phyloP scores from a whole-genome alignment of 148 eudicot genomes.

The Vaccinium darrowii region DNA sequence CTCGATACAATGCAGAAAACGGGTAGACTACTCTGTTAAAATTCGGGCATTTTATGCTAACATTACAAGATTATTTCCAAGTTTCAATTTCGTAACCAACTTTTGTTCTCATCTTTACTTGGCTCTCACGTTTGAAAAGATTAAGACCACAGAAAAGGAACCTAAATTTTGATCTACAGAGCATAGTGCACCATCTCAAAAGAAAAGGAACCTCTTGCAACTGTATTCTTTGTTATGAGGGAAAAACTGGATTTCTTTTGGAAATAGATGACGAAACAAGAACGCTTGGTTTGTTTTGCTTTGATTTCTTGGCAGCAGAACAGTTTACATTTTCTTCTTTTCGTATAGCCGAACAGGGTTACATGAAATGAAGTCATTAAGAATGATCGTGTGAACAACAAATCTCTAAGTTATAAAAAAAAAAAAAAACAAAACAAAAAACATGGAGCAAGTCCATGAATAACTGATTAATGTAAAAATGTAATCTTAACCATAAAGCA shows the following conservation, averaged over 20 bases:
- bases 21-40: not conserved
- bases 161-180: not conserved
- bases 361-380: not conserved
- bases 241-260: too few species aligned
- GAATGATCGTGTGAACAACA: not conserved
- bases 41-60: not conserved
- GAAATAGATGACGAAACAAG: too few species aligned
- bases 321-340: not conserved
- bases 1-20: not conserved
- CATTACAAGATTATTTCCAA: not conserved
- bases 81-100: not conserved
- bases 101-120: not conserved
- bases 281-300: too few species aligned
- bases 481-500: conserved; percentile 4
- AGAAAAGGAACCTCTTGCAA: not conserved
- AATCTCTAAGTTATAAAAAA: not conserved
- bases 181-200: not conserved
- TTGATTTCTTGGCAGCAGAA: not conserved
- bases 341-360: not conserved
- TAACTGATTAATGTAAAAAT: not conserved
- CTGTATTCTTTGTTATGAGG: too few species aligned
- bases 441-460: not conserved
- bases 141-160: not conserved
- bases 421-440: not conserved
- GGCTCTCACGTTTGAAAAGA: not conserved